Evolutionary conservation across 306 rosid species (phyloP).

Genomic region (Echinosophora koreensis): DNA sequence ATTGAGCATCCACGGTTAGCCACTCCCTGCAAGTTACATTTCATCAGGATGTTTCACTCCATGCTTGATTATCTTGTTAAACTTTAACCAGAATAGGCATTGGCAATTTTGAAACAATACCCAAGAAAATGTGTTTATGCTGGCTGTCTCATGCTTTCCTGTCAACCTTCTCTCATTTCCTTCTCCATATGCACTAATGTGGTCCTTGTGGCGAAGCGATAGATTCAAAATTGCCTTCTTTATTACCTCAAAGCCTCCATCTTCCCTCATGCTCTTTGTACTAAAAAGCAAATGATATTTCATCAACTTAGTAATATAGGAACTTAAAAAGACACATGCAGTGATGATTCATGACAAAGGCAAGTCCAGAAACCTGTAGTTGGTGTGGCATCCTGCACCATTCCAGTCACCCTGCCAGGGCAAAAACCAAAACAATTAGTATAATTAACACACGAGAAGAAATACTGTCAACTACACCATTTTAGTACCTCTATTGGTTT

Average conservation of each 20-base stretch:
- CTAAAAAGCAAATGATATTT: slow-evolving; percentile 54
- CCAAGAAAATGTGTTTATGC: slow-evolving; percentile 90
- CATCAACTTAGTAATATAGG: slow-evolving; percentile 28
- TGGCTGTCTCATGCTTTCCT: slow-evolving; percentile 98
- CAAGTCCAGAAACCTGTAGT: slow-evolving; percentile 72
- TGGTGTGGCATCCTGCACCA: slow-evolving; percentile 99
- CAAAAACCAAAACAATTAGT: slow-evolving; percentile 38
- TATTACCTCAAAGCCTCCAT: slow-evolving; percentile 88
- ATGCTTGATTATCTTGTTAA: not conserved
- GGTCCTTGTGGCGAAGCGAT: slow-evolving; percentile 89
- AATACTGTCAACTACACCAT: slow-evolving; percentile 1
- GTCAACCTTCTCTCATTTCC: slow-evolving; percentile 99
- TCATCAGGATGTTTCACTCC: slow-evolving; percentile 32
- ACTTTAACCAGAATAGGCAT: slow-evolving; percentile 28
- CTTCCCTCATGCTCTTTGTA: slow-evolving; percentile 98
- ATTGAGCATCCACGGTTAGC: slow-evolving; percentile 99
- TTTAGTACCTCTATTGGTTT: slow-evolving; percentile 89
- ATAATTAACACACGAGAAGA: slow-evolving; percentile 11
- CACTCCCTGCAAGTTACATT: slow-evolving; percentile 78
- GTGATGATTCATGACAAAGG: slow-evolving; percentile 29
- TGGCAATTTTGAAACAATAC: slow-evolving; percentile 55
- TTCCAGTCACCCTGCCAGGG: slow-evolving; percentile 95
- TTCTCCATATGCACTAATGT: slow-evolving; percentile 96
- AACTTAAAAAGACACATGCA: slow-evolving; percentile 18
- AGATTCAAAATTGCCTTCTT: slow-evolving; percentile 97